Evolutionary conservation across 352 stramenopile genomes (phyloP), one percentile per base, ranked within the genome.

Genomic region (Globisporangium carolinianum): DNA sequence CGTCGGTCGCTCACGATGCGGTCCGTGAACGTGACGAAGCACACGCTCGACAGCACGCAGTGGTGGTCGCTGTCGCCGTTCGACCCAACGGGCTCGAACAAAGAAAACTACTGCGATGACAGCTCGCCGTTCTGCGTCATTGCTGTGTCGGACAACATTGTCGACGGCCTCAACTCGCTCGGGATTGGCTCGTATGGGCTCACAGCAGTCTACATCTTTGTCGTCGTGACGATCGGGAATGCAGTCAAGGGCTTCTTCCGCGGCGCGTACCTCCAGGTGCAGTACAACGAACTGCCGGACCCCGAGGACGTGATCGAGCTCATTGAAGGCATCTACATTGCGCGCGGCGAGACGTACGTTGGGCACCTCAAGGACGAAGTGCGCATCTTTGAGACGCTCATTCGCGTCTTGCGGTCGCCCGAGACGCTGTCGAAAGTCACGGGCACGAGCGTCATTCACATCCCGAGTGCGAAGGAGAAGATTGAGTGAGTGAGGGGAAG

Each of bases 251-350:
- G 73, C 9, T 90, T 91, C 56, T 90, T 95, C 66, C 86, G 86
- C 9, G 84, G 84, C 7, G 79, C 73, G n/a, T 54, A 92, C 38
- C 84, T 79, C 63, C 63, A 89, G 61, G 87, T 95, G 54, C 79
- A 93, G 60, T 94, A 94, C 65, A 60, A 71, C 12, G 86, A 95
- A 53, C 66, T 95, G 9, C 86, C 86, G 0, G 85, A 94, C 47
- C 84, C 86, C 0, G 76, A 89, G 14, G 83, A 94, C 51, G 77
- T 95, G 45, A 63, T 95, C 41, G 86, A 95, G 66, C 76, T 95
- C 39, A 78, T 94, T 8, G 83, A 95, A 62, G 86, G 86, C 18
- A 90, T 95, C 55, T 95, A 95, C 68, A 94, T 95, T 46, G 86
- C 84, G 41, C 72, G 86, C 32, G 65, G 81, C 8, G 83, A 94